Conservation (phyloP, 164 flowering plant species). For the Vitis rotundifolia region DNA sequence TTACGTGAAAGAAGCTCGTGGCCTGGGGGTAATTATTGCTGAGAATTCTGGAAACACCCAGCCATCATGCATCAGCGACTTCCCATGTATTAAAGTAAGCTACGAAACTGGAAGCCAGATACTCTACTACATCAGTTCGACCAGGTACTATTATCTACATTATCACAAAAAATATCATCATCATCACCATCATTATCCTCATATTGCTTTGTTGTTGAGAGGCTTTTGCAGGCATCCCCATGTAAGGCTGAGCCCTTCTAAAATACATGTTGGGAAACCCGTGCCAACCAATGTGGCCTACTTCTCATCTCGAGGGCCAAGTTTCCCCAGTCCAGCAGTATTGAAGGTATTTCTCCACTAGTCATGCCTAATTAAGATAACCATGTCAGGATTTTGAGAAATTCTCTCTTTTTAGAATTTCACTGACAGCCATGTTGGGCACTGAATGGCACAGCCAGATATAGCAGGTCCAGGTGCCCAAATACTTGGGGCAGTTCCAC, state of each 20-base stretch:
- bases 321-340: constrained; percentile 12
- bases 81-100: constrained; percentile 19
- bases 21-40: constrained; percentile 9
- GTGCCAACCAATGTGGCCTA: constrained; percentile 20
- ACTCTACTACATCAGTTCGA: constrained; percentile 17
- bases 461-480: constrained; percentile 28
- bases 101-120: constrained; percentile 19
- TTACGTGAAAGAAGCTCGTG: constrained; percentile 1
- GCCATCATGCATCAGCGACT: neutral
- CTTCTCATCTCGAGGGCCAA: constrained; percentile 33
- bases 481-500: constrained; percentile 19
- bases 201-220: neutral
- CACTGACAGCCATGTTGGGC: too few relatives aligned
- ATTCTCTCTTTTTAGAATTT: too few relatives aligned
- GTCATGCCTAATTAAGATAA: too few relatives aligned
- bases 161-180: neutral
- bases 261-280: constrained; percentile 8
- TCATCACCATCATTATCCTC: too few relatives aligned
- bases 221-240: neutral
- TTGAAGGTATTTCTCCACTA: constrained; percentile 12
- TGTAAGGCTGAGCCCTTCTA: constrained; percentile 5
- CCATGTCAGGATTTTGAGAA: too few relatives aligned
- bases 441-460: constrained; percentile 19
- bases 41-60: neutral
- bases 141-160: constrained; percentile 2